Evolutionary conservation across 2,329 filamentous ascomycete genomes (phyloP).

Genomic region (Curvularia hawaiiensis): DNA sequence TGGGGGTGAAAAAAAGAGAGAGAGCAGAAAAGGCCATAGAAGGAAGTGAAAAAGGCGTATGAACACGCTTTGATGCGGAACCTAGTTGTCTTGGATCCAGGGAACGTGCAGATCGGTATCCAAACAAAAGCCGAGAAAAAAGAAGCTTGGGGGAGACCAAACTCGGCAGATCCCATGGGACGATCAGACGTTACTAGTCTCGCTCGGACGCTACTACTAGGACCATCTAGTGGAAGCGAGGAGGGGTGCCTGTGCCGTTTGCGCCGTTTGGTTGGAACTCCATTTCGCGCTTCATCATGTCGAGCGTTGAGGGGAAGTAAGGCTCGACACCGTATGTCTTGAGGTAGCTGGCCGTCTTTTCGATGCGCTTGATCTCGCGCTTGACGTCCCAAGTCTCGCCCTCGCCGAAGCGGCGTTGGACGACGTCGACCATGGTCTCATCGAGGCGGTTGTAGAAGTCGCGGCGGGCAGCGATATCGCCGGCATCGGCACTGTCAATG

Average conservation of each 20-base stretch:
- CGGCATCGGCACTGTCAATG: conserved; percentile 55
- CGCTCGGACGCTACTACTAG: conserved; percentile 17
- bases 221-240: conserved; percentile 41
- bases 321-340: conserved; percentile 59
- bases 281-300: conserved; percentile 54
- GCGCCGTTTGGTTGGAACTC: conserved; percentile 37
- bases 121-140: background rate
- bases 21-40: background rate
- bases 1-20: no score
- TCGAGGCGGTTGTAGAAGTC: conserved; percentile 58
- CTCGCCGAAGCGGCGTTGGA: conserved; percentile 57
- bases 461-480: conserved; percentile 54
- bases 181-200: background rate
- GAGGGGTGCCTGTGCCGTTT: conserved; percentile 40
- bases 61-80: background rate
- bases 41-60: background rate
- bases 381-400: conserved; percentile 58
- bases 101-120: background rate
- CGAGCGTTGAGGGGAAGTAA: conserved; percentile 59
- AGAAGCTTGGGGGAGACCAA: background rate
- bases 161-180: background rate
- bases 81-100: background rate
- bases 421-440: conserved; percentile 58
- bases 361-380: conserved; percentile 60
- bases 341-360: conserved; percentile 60